Evolutionary conservation across 805 yeast genomes (phyloP).

Genomic region (Starmerella stellata): DNA sequence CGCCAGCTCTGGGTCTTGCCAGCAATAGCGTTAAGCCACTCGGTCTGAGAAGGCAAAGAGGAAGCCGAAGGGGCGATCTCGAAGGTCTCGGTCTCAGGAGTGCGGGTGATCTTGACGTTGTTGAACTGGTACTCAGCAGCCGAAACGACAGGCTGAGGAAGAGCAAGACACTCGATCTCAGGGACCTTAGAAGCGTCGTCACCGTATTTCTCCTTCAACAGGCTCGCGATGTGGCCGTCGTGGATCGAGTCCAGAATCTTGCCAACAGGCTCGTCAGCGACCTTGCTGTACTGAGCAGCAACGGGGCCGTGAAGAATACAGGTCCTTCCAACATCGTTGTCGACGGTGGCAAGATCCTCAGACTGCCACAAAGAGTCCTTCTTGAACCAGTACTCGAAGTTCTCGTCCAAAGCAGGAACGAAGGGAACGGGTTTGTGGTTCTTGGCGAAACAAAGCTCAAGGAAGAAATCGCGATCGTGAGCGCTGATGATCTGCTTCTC

Average conservation of each 20-base stretch:
- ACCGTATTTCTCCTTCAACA: conserved; percentile 45
- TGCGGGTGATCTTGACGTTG: conserved; percentile 14
- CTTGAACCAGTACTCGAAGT: conserved; percentile 91
- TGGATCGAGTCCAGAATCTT: conserved; percentile 77
- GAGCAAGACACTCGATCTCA: conserved; percentile 75
- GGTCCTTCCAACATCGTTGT: conserved; percentile 92
- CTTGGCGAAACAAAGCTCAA: conserved; percentile 66
- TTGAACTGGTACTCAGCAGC: conserved; percentile 20
- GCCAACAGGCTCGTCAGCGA: conserved; percentile 82
- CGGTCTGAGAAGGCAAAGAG: conserved; percentile 25
- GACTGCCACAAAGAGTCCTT: conserved; percentile 99
- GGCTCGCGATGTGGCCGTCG: conserved; percentile 62
- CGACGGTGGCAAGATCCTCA: conserved; percentile 91
- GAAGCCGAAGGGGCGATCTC: conserved; percentile 23
- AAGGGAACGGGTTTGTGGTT: conserved; percentile 94
- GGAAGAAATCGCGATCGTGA: conserved; percentile 87
- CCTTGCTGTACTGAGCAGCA: conserved; percentile 78
- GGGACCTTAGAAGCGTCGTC: conserved; percentile 63
- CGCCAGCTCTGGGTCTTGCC: conserved; percentile 73
- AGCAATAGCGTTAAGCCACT: conserved; percentile 70
- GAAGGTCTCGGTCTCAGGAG: conserved; percentile 18
- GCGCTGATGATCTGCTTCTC: conserved; percentile 71
- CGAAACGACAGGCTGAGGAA: conserved; percentile 26
- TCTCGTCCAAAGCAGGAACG: conserved; percentile 84
- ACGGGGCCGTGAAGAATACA: conserved; percentile 98